A percentile compares a stretch with the other conserved stretches of the same genome.
Conservation (phyloP, 495 filamentous ascomycete species). For the Podospora australis region DNA sequence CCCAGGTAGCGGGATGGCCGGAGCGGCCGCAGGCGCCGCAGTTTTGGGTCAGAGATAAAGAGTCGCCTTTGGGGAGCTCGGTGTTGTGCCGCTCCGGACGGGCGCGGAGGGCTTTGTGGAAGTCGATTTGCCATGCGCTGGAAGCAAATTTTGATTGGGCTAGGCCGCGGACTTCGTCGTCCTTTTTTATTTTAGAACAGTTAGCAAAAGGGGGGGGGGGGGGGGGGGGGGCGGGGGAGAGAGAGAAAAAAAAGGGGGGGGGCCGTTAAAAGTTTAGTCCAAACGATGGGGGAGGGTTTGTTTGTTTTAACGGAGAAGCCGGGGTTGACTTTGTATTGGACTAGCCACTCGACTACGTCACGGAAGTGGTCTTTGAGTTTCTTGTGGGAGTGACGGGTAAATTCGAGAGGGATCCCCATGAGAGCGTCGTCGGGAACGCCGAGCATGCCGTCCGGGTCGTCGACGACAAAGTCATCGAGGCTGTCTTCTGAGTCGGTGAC, state of each 20-base stretch:
- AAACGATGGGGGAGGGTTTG: constrained; percentile 61
- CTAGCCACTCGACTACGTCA: constrained; percentile 75
- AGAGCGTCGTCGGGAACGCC: constrained; percentile 49
- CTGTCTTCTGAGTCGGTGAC: constrained; percentile 43
- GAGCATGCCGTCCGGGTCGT: constrained; percentile 57
- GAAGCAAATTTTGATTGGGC: constrained; percentile 68
- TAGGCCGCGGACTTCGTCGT: constrained; percentile 62
- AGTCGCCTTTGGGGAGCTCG: constrained; percentile 18
- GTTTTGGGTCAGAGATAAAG: constrained; percentile 35
- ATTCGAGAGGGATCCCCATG: constrained; percentile 60
- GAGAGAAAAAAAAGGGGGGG: too few species aligned
- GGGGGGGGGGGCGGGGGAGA: too few species aligned
- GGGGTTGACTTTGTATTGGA: constrained; percentile 65
- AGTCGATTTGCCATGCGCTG: constrained; percentile 63
- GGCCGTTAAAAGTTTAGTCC: constrained; percentile 67
- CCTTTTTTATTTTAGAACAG: too few species aligned
- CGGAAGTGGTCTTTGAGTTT: constrained; percentile 72
- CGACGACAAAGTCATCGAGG: constrained; percentile 65
- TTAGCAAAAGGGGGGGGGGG: too few species aligned
- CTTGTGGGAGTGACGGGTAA: constrained; percentile 58
- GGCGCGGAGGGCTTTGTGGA: constrained; percentile 57
- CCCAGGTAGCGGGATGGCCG: constrained; percentile 36
- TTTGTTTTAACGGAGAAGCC: constrained; percentile 54
- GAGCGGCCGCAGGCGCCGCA: constrained; percentile 74
- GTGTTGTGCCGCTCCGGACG: constrained; percentile 43